These are phyloP conservation scores for Cytospora chrysosperma DNA, from an alignment of 2,329 filamentous ascomycete species.

Conservation along the genomic window DNA sequence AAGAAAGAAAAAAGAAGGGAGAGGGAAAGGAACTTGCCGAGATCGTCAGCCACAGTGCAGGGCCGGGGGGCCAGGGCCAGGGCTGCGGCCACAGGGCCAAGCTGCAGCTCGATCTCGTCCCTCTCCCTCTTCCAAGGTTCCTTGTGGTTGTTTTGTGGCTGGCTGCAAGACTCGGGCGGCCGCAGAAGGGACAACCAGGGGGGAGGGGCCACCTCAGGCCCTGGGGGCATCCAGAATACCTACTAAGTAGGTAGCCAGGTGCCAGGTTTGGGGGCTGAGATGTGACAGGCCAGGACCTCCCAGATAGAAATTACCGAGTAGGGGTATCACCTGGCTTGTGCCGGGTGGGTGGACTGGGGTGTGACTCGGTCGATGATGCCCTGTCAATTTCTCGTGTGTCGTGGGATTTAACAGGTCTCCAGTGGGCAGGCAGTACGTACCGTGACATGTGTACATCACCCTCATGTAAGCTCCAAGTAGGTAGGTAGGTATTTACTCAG, in stretches of 20 bases:
- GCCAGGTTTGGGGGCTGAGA: conserved; percentile 2
- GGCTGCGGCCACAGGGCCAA: conserved; percentile 6
- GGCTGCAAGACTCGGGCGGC: not conserved
- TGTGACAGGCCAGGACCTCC: conserved; percentile 23
- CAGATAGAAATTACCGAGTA: not conserved
- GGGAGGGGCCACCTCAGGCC: no score
- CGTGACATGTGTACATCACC: no score
- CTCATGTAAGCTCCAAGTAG: no score
- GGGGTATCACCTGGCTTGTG: conserved; percentile 6
- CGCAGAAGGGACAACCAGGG: not conserved
- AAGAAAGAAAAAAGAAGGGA: conserved; percentile 12
- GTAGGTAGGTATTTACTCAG: no score
- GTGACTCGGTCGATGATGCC: not conserved
- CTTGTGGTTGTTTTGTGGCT: not conserved
- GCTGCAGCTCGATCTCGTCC: conserved; percentile 11
- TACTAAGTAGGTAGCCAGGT: no score
- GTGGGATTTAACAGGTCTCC: no score
- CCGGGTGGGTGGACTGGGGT: not conserved
- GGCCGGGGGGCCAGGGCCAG: not conserved
- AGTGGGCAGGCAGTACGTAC: no score
- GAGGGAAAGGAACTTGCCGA: conserved; percentile 4
- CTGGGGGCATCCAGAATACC: no score
- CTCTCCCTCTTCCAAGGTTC: no score
- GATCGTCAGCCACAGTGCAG: conserved; percentile 10
- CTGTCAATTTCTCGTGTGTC: not conserved